Percentiles rank a stretch among this genome's conserved stretches.
Evolutionary conservation across 768 basidiomycete species (phyloP).

Genomic region (Gelatoporia subvermispora): DNA sequence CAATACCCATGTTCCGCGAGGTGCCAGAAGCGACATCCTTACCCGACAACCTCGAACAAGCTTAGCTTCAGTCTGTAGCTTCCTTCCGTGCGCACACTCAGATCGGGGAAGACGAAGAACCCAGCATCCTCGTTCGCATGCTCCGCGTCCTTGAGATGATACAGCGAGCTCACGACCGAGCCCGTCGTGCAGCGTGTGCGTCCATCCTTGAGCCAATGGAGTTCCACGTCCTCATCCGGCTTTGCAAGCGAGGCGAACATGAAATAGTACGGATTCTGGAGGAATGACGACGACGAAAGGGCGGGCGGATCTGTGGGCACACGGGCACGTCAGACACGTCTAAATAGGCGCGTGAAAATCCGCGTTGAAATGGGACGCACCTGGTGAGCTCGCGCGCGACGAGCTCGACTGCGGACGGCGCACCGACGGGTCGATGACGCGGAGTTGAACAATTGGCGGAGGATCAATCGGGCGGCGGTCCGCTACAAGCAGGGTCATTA

Average conservation of each 20-base stretch:
- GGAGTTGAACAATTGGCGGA: conserved; percentile 92
- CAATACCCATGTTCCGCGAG: background rate
- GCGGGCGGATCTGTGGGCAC: conserved; percentile 8
- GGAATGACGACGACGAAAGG: conserved; percentile 46
- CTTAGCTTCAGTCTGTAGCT: conserved; percentile 72
- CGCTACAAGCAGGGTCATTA: conserved; percentile 37
- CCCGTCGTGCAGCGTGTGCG: conserved; percentile 90
- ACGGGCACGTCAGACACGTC: conserved; percentile 3
- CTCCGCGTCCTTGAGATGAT: conserved; percentile 74
- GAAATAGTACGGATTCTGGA: conserved; percentile 93
- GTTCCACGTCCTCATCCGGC: conserved; percentile 82
- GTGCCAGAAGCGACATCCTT: conserved; percentile 29
- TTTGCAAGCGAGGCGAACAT: conserved; percentile 91
- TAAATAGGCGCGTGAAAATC: conserved; percentile 4
- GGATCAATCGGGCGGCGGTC: conserved; percentile 97
- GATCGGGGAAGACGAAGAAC: conserved; percentile 95
- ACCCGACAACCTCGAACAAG: conserved; percentile 92
- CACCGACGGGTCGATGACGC: conserved; percentile 66
- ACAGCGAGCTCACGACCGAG: conserved; percentile 83
- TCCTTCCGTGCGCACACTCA: conserved; percentile 89
- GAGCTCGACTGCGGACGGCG: conserved; percentile 19
- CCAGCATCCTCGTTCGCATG: conserved; percentile 68
- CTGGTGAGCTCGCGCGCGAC: conserved; percentile 21
- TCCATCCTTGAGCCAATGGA: conserved; percentile 89
- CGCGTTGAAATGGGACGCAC: conserved; percentile 9